phyloP scores from a whole-genome alignment of 2,329 filamentous ascomycete genomes.

The Xylaria sp. region DNA sequence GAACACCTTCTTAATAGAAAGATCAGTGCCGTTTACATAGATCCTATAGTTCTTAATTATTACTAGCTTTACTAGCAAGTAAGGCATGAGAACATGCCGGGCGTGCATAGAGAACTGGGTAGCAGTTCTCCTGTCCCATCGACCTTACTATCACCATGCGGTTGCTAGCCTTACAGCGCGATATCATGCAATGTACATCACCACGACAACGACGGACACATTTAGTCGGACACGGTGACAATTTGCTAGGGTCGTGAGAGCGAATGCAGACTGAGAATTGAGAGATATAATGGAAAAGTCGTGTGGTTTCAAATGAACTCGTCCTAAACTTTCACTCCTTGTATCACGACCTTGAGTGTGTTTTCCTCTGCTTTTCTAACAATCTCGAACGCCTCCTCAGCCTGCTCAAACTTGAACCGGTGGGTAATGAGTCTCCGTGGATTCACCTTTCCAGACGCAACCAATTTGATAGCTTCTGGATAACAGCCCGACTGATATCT shows the following conservation, averaged over 20 bases:
- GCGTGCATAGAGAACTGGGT: no score
- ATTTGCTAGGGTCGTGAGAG: neutral
- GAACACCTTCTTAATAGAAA: no score
- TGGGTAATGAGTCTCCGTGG: conserved; percentile 51
- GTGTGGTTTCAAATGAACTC: neutral
- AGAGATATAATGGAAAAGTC: neutral
- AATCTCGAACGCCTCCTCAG: conserved; percentile 30
- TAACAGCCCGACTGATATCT: conserved; percentile 63
- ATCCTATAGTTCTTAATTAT: no score
- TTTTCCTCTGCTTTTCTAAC: conserved; percentile 38
- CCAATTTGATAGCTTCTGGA: conserved; percentile 59
- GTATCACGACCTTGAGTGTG: conserved; percentile 42
- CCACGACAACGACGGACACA: neutral
- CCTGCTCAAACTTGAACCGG: conserved; percentile 48
- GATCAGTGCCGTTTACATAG: no score
- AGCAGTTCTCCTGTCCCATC: no score
- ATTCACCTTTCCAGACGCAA: conserved; percentile 59
- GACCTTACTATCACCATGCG: no score
- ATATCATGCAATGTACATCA: neutral
- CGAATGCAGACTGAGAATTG: neutral
- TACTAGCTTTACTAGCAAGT: no score
- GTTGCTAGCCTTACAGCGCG: no score
- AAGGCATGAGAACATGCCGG: no score
- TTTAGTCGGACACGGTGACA: neutral
- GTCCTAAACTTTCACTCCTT: conserved; percentile 32